Evolutionary conservation across 179 eudicot species (phyloP).

Genomic region (Sideroxylon spinosum): DNA sequence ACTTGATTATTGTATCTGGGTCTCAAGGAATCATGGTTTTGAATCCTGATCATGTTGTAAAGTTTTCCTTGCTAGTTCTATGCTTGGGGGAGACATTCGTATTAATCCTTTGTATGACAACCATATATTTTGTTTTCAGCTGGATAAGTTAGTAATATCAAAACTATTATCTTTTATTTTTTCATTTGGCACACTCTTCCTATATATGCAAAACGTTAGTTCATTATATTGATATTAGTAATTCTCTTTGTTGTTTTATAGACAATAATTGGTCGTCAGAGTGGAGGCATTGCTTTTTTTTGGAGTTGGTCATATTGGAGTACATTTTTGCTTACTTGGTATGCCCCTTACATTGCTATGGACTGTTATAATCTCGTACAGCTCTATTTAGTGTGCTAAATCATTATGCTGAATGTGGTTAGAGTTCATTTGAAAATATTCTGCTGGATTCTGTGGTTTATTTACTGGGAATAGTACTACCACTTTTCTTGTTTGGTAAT

Average conservation of each 20-base stretch:
- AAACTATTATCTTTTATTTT: background rate
- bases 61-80: slow-evolving; percentile 1
- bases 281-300: slow-evolving; percentile 49
- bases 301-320: slow-evolving; percentile 84
- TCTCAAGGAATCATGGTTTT: background rate
- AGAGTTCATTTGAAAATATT: background rate
- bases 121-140: background rate
- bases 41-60: background rate
- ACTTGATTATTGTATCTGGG: background rate
- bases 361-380: background rate
- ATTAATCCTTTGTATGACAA: background rate
- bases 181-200: background rate
- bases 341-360: slow-evolving; percentile 13
- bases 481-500: slow-evolving; percentile 1
- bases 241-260: slow-evolving; percentile 28
- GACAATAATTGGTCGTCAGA: slow-evolving; percentile 48
- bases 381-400: background rate
- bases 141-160: background rate
- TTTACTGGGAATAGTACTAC: background rate
- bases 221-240: slow-evolving; percentile 8
- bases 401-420: background rate
- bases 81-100: background rate
- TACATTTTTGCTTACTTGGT: slow-evolving; percentile 69
- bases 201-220: background rate
- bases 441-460: background rate